Conservation (phyloP, 768 basidiomycete species). For the Mycena galericulata region DNA sequence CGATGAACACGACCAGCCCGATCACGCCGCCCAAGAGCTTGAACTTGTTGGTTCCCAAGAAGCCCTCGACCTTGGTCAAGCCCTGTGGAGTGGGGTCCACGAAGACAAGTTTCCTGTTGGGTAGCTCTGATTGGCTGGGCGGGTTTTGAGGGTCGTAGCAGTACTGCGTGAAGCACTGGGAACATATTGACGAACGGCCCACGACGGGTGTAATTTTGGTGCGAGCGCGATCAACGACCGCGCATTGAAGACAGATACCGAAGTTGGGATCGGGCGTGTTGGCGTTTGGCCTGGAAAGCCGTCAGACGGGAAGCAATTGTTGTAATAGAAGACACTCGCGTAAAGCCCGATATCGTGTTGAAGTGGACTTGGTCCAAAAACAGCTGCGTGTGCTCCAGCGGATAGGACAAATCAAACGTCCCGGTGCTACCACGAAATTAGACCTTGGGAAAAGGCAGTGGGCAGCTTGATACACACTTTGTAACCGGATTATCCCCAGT, state of each 20-base stretch:
- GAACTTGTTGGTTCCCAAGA: conserved; percentile 59
- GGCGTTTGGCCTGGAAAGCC: conserved; percentile 54
- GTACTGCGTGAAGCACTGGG: conserved; percentile 64
- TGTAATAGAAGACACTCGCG: conserved; percentile 20
- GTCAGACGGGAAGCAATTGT: not conserved
- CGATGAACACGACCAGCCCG: conserved; percentile 56
- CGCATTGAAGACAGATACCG: conserved; percentile 77
- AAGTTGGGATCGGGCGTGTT: conserved; percentile 72
- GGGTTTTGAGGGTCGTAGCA: conserved; percentile 64
- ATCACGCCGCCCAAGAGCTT: conserved; percentile 61
- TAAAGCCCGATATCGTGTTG: conserved; percentile 70
- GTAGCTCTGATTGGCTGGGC: conserved; percentile 57
- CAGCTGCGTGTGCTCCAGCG: conserved; percentile 60
- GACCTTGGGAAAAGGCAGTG: not conserved
- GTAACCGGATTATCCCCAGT: conserved; percentile 70
- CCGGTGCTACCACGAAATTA: conserved; percentile 54
- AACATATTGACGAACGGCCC: conserved; percentile 54
- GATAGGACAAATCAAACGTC: conserved; percentile 74
- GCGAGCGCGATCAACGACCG: conserved; percentile 66
- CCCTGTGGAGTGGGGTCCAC: conserved; percentile 68
- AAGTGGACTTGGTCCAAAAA: conserved; percentile 73
- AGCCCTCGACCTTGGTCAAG: conserved; percentile 52
- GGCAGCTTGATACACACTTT: conserved; percentile 56
- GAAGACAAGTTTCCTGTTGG: conserved; percentile 58
- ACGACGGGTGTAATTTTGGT: conserved; percentile 49